Evolutionary conservation across 2,329 filamentous ascomycete species (phyloP).

Genomic region (Remersonia thermophila): DNA sequence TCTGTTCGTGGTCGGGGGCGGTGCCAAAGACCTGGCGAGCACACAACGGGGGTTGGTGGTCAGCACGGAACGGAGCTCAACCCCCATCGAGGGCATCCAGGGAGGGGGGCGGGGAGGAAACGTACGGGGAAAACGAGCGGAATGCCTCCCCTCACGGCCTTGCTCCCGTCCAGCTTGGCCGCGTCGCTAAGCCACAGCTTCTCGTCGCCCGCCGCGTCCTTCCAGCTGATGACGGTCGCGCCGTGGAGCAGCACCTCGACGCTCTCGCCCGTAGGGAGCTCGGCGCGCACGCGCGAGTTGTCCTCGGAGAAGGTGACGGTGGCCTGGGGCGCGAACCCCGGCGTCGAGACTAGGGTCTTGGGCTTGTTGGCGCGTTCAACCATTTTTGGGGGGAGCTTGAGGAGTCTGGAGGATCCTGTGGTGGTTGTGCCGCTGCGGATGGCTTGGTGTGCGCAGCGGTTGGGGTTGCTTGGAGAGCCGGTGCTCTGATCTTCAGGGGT

Average conservation of each 20-base stretch:
- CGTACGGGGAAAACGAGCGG: conserved; percentile 85
- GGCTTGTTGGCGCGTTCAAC: conserved; percentile 78
- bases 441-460: too few relatives aligned
- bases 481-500: too few relatives aligned
- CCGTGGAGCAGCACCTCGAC: conserved; percentile 81
- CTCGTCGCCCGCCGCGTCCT: conserved; percentile 64
- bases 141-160: conserved; percentile 83
- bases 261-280: conserved; percentile 73
- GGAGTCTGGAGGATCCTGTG: neutral
- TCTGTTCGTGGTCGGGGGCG: conserved; percentile 57
- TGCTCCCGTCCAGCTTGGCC: conserved; percentile 72
- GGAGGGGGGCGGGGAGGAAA: conserved; percentile 12
- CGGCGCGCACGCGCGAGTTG: conserved; percentile 62
- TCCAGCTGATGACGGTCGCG: conserved; percentile 90
- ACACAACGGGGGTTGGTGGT: neutral
- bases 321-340: conserved; percentile 60
- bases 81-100: too few relatives aligned
- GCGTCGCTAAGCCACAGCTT: conserved; percentile 77
- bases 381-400: conserved; percentile 30
- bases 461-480: too few relatives aligned
- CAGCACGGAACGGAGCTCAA: too few relatives aligned
- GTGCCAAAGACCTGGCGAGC: conserved; percentile 91
- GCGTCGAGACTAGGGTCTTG: conserved; percentile 61
- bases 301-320: conserved; percentile 63
- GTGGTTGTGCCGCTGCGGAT: too few relatives aligned